Conservation (phyloP, 2,329 filamentous ascomycete species). For the Macroventuria anomochaeta region DNA sequence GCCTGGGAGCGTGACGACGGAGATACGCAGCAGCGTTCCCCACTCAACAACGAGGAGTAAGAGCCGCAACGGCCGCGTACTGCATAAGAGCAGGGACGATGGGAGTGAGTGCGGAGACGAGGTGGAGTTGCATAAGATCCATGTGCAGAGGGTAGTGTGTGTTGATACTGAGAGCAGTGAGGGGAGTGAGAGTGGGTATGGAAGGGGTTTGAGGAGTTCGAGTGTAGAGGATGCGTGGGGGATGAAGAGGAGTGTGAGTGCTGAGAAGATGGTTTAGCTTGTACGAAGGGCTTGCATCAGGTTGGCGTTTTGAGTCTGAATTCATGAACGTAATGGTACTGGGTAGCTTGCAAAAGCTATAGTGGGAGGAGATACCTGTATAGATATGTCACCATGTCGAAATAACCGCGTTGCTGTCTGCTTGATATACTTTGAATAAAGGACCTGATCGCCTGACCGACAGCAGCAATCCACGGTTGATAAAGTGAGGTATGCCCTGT, state of each 20-base stretch:
- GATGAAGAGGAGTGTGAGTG: slow-evolving; percentile 8
- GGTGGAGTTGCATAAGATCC: slow-evolving; percentile 26
- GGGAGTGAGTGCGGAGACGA: slow-evolving; percentile 18
- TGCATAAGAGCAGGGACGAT: background rate
- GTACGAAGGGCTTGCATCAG: too few species aligned
- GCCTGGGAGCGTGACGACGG: slow-evolving; percentile 14
- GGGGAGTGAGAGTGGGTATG: background rate
- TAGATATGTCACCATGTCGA: too few species aligned
- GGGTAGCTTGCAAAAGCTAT: too few species aligned
- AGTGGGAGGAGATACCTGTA: too few species aligned
- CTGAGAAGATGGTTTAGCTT: slow-evolving; percentile 14
- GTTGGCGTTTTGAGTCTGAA: background rate
- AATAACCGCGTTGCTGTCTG: too few species aligned
- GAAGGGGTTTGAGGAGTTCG: slow-evolving; percentile 1
- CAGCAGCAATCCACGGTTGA: too few species aligned
- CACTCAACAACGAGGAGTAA: background rate
- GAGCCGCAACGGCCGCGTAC: background rate
- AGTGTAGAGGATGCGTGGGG: slow-evolving; percentile 3
- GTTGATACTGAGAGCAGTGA: background rate
- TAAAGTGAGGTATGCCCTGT: too few species aligned
- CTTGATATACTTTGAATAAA: too few species aligned
- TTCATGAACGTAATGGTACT: too few species aligned
- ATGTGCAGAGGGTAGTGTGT: slow-evolving; percentile 14
- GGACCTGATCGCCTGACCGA: too few species aligned
- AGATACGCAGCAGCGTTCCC: background rate